These are phyloP conservation scores for Dendrostoma leiphaemia DNA, from an alignment of 2,329 filamentous ascomycete species.

Conservation along the genomic window DNA sequence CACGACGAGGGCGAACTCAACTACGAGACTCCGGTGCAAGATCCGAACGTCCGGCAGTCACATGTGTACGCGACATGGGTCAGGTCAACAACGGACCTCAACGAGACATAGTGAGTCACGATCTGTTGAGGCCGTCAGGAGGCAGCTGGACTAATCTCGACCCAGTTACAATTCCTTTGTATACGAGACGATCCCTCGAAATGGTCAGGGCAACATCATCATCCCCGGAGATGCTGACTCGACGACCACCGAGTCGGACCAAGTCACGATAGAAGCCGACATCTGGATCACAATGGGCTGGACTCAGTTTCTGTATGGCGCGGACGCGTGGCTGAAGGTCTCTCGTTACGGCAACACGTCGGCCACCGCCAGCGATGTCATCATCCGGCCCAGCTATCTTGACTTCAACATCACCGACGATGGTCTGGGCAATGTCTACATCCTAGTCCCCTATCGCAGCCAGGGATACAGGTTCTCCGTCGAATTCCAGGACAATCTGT, in stretches of 20 bases:
- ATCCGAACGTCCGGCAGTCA: slow-evolving; percentile 19
- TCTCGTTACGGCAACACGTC: slow-evolving; percentile 18
- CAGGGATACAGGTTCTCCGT: slow-evolving; percentile 30
- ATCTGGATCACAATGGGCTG: slow-evolving; percentile 33
- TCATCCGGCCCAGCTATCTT: slow-evolving; percentile 29
- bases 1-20: slow-evolving; percentile 20
- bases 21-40: slow-evolving; percentile 13
- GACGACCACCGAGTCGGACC: slow-evolving; percentile 24
- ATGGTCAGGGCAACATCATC: slow-evolving; percentile 32
- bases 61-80: slow-evolving; percentile 20
- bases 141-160: not conserved
- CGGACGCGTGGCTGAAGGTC: slow-evolving; percentile 27
- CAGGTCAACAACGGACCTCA: not conserved
- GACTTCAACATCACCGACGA: slow-evolving; percentile 22
- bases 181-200: slow-evolving; percentile 34
- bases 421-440: slow-evolving; percentile 22
- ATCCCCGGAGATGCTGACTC: slow-evolving; percentile 22
- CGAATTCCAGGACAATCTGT: slow-evolving; percentile 31
- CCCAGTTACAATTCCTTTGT: slow-evolving; percentile 28
- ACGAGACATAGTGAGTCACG: slow-evolving; percentile 11
- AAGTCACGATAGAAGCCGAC: slow-evolving; percentile 29
- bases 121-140: not conserved
- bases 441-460: slow-evolving; percentile 26
- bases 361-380: slow-evolving; percentile 22
- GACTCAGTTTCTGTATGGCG: slow-evolving; percentile 30